Base-by-base conservation (phyloP, 306 rosid species). In the Fragaria ananassa region DNA sequence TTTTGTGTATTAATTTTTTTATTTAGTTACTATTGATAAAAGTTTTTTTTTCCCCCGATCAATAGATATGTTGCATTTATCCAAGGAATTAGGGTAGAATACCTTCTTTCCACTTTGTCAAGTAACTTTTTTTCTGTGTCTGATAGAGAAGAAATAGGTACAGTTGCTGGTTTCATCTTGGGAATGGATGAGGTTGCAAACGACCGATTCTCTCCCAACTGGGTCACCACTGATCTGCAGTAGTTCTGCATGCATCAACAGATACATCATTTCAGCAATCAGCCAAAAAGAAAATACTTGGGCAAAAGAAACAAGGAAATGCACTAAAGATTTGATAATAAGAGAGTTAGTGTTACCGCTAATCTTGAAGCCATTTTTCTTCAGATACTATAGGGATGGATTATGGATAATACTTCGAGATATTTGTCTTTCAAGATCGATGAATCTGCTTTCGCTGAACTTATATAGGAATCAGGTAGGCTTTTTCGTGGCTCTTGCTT, bases 201-300 rank as follows among this genome's bases (percentile, higher is more conserved):
- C 19, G 80, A 12, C 23, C 76, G 61, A 41, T 51, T 61, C 53
- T 62, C 74, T 61, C 72, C 79, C 72, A 63, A 9, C 49, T 44
- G 72, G 46, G 17, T 47, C 71, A 78, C 54, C 73, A 69, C 31
- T 68, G 82, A 82, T 68, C 76, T 82, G 70, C 72, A 74, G 64
- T 25, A 49, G n/a, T 35, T 80, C 83, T 80, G 65, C 83, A 74
- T 35, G n/a, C 10, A 27, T 25, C 37, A 10, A 23, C 35, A 25
- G 35, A 25, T 49, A 3, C 56, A 47, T 70, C 57, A 70, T 8
- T 69, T 69, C 23, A 27, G 23, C 23, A 29, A 69, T 69, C 35
- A 47, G 21, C 14, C 0, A 3, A 14, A 6, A 13, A 62, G 0
- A 13, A 11, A 1, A 12, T 0, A 11, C 19, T 29, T 27, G 1